phyloP scores from a whole-genome alignment of 1,284 basidiomycete species.

The Leccinum pseudoinsigne region DNA sequence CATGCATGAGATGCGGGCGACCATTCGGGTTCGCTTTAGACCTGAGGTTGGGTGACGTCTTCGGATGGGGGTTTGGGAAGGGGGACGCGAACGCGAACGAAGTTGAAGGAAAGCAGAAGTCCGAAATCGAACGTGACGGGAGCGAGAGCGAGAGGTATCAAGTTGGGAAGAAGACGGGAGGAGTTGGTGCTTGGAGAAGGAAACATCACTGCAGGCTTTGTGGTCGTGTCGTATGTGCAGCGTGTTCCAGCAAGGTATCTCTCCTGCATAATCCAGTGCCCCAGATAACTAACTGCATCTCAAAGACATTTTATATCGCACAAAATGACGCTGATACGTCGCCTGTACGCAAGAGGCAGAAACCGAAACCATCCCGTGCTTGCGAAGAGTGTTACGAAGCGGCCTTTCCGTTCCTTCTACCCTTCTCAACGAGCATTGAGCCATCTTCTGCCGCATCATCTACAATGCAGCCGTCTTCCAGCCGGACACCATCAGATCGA shows the following conservation, averaged over 20 bases:
- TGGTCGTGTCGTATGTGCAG: slow-evolving; percentile 82
- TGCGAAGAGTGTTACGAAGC: slow-evolving; percentile 87
- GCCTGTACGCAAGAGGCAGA: slow-evolving; percentile 43
- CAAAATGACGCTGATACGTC: slow-evolving; percentile 43
- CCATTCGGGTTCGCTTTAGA: slow-evolving; percentile 67
- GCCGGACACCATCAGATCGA: slow-evolving; percentile 15
- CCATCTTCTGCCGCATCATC: slow-evolving; percentile 6
- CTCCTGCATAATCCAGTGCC: slow-evolving; percentile 5
- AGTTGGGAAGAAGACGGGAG: slow-evolving; percentile 14
- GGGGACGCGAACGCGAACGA: slow-evolving; percentile 8
- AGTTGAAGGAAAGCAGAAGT: slow-evolving; percentile 16
- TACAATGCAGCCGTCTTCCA: slow-evolving; percentile 10
- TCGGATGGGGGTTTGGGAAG: slow-evolving; percentile 29
- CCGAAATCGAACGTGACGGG: slow-evolving; percentile 9
- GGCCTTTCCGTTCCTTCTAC: slow-evolving; percentile 67
- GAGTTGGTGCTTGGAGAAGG: slow-evolving; percentile 51
- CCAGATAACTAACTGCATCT: background rate
- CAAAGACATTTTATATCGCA: slow-evolving; percentile 76
- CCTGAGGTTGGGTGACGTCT: slow-evolving; percentile 28
- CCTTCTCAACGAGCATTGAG: slow-evolving; percentile 18
- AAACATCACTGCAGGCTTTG: slow-evolving; percentile 92
- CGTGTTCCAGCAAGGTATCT: slow-evolving; percentile 77
- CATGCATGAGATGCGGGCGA: slow-evolving; percentile 82
- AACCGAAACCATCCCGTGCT: slow-evolving; percentile 70
- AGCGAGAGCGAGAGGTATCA: slow-evolving; percentile 10